Evolutionary conservation across 2,329 filamentous ascomycete species (phyloP), one percentile per base, ranked within the genome.

Genomic region (Colletotrichum sp.): DNA sequence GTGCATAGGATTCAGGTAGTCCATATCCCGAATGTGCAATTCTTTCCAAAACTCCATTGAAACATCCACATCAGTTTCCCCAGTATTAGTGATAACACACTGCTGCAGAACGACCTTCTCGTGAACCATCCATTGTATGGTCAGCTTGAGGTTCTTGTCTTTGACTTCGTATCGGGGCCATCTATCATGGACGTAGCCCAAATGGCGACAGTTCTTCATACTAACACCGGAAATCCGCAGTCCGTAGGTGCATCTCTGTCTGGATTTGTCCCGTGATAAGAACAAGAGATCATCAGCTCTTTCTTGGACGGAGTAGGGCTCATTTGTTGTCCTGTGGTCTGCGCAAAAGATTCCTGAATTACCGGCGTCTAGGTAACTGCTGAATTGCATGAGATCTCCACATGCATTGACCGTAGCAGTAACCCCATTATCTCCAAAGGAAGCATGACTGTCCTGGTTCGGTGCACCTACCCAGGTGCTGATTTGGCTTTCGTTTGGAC

Each of bases 331-430:
- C 12, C 0, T n/a, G 34, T 65, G 61, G 4, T 65, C 61, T 12
- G 34, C 61, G 0, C 61, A 65, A 13, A 65, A 65, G 13, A 65
- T 43, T 15, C 61, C 61, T 2, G 61, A 39, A 22, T 0, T 15
- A 28, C 61, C 61, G 0, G n/a, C n/a, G 5, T 27, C 61, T 4
- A 65, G 34, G 25, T 39, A 65, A 34, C 34, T 0, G 34, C 61
- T 65, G 5, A 65, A 65, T 43, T 65, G 61, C 61, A 65, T 65
- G 32, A 65, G 25, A 18, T 65, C 61, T 4, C 61, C 61, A 34
- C 36, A 43, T 15, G 61, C 61, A 27, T 65, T 65, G 9, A 65
- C 61, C 3, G 32, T 65, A 34, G 61, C 61, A 15, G 61, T 65
- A n/a, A 65, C 61, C 15, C 61, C 61, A 43, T 28, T 1, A 39